Evolutionary conservation across 495 filamentous ascomycete genomes (phyloP).

Genomic region (Aspergillus ellipticus): DNA sequence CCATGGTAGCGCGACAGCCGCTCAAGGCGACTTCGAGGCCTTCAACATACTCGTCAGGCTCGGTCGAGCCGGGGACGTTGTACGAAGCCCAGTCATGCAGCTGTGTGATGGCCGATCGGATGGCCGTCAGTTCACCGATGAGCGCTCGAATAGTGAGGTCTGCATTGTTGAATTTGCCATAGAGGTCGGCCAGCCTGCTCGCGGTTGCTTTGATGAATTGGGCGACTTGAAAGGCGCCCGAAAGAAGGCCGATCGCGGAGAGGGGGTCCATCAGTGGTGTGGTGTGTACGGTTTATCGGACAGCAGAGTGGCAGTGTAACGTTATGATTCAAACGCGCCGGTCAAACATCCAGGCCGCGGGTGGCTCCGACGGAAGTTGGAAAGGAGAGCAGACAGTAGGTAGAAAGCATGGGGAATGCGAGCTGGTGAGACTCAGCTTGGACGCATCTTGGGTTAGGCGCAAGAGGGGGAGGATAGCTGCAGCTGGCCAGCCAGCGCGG

Average conservation of each 20-base stretch:
- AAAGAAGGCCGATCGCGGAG: slow-evolving; percentile 28
- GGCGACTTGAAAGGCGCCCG: slow-evolving; percentile 27
- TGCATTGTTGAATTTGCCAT: slow-evolving; percentile 38
- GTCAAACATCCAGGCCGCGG: too few relatives aligned
- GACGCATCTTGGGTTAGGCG: background rate
- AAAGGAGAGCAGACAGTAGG: too few relatives aligned
- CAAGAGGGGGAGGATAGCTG: background rate
- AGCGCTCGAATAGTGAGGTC: slow-evolving; percentile 40
- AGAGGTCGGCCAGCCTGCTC: slow-evolving; percentile 29
- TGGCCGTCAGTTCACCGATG: slow-evolving; percentile 36
- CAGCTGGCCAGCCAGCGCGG: background rate
- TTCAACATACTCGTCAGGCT: slow-evolving; percentile 25
- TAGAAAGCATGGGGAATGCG: too few relatives aligned
- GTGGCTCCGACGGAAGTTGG: too few relatives aligned
- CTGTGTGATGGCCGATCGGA: slow-evolving; percentile 37
- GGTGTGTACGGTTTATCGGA: background rate
- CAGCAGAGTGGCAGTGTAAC: background rate
- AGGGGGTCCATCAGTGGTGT: slow-evolving; percentile 29
- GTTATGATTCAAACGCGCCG: too few relatives aligned
- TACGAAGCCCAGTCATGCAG: slow-evolving; percentile 38
- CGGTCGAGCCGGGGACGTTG: slow-evolving; percentile 23
- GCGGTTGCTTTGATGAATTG: slow-evolving; percentile 34
- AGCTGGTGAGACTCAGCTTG: background rate
- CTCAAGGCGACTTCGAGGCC: slow-evolving; percentile 38
- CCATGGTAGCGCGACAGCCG: slow-evolving; percentile 39